A percentile compares a stretch with the other conserved stretches of the same genome.
Evolutionary conservation across 805 yeast species (phyloP).

Genomic region (Saccharomycopsis olivae): DNA sequence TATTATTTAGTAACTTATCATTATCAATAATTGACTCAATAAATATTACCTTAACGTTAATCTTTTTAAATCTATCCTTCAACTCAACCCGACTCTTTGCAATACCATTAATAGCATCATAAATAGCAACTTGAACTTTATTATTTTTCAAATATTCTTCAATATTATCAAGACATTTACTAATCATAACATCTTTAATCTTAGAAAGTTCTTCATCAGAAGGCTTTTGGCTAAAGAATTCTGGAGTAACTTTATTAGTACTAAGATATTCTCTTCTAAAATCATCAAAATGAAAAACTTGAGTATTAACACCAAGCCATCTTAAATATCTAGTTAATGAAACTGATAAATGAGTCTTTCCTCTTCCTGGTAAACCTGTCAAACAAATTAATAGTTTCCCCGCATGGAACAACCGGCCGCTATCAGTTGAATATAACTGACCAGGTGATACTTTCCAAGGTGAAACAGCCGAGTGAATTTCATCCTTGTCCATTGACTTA

Average conservation of each 20-base stretch:
- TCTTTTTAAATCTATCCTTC: slow-evolving; percentile 39
- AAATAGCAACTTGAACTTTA: slow-evolving; percentile 90
- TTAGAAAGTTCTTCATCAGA: slow-evolving; percentile 33
- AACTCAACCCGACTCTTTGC: slow-evolving; percentile 55
- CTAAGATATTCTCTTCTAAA: slow-evolving; percentile 49
- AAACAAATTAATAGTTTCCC: slow-evolving; percentile 84
- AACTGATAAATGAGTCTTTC: slow-evolving; percentile 88
- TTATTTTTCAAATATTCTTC: slow-evolving; percentile 57
- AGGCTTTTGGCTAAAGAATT: slow-evolving; percentile 41
- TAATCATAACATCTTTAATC: slow-evolving; percentile 47
- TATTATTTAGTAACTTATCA: slow-evolving; percentile 52
- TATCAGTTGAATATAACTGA: slow-evolving; percentile 84
- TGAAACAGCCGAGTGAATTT: slow-evolving; percentile 55
- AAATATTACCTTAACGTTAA: slow-evolving; percentile 68
- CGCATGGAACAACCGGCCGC: slow-evolving; percentile 90
- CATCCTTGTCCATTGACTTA: slow-evolving; percentile 29
- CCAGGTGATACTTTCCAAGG: slow-evolving; percentile 76
- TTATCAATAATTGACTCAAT: slow-evolving; percentile 84
- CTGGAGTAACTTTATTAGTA: slow-evolving; percentile 49
- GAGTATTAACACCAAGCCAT: slow-evolving; percentile 94
- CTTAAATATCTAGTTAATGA: slow-evolving; percentile 84
- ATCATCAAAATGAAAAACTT: slow-evolving; percentile 85
- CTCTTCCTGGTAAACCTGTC: slow-evolving; percentile 92
- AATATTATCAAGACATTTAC: slow-evolving; percentile 61
- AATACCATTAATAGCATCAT: slow-evolving; percentile 88